phyloP scores from a whole-genome alignment of 192 early-diverging fungal species.

The Funneliformis geosporum region DNA sequence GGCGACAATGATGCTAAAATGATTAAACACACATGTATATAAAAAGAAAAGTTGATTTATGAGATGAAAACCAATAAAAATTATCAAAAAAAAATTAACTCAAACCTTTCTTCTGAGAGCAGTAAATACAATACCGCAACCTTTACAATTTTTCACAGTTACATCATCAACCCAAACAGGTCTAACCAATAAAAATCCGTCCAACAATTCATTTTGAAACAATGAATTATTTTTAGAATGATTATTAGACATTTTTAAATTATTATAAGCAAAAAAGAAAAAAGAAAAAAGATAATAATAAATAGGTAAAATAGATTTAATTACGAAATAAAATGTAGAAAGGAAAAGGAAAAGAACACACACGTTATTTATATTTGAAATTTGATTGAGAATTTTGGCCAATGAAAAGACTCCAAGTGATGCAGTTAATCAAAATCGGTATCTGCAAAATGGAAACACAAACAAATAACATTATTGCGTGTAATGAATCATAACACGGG shows the following conservation, averaged over 20 bases:
- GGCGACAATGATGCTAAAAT: conserved; percentile 58
- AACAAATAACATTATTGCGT: too few relatives aligned
- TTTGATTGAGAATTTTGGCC: too few relatives aligned
- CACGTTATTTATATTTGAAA: too few relatives aligned
- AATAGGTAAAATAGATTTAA: too few relatives aligned
- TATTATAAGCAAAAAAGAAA: not conserved
- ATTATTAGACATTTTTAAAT: not conserved
- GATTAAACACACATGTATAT: not conserved
- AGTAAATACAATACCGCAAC: not conserved
- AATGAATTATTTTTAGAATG: not conserved
- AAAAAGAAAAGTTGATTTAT: conserved; percentile 15
- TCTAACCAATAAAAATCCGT: conserved; percentile 2
- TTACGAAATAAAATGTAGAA: too few relatives aligned
- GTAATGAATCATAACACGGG: too few relatives aligned
- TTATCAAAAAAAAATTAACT: not conserved
- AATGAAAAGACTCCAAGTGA: too few relatives aligned
- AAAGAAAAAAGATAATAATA: too few relatives aligned
- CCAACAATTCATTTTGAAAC: not conserved
- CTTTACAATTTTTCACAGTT: conserved; percentile 21
- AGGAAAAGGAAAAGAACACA: too few relatives aligned
- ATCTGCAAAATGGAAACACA: too few relatives aligned
- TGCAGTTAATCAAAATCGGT: too few relatives aligned
- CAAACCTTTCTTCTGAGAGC: conserved; percentile 9
- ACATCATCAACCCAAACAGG: conserved; percentile 26
- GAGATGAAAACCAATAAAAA: not conserved